Percentiles rank a stretch among this genome's conserved stretches.
Conservation (phyloP, 129 eudicot genomes). For the Pseudognaphalium luteoalbum region DNA sequence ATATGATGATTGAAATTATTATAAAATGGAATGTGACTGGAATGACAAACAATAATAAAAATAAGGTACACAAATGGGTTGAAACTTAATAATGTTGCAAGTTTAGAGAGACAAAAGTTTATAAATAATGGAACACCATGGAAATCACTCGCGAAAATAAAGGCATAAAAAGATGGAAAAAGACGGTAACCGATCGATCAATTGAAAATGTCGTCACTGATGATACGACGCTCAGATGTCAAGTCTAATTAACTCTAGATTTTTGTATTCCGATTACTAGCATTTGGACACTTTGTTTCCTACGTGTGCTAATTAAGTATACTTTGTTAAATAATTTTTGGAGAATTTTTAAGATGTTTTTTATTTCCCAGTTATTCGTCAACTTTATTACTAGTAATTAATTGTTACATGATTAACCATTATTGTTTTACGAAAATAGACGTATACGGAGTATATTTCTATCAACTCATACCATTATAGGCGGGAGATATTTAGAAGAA, state of each 20-base stretch:
- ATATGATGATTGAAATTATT: not conserved
- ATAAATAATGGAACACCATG: constrained; percentile 1
- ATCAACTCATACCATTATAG: no score
- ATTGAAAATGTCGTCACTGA: constrained; percentile 33
- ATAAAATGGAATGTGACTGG: not conserved
- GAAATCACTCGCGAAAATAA: constrained; percentile 1
- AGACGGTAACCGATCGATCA: not conserved
- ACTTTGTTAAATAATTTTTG: not conserved
- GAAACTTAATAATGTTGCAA: no score
- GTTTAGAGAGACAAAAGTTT: constrained; percentile 7
- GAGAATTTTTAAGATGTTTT: not conserved
- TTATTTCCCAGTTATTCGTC: not conserved
- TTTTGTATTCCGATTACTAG: no score
- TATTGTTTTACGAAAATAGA: not conserved
- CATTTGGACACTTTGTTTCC: no score
- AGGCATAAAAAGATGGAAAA: not conserved
- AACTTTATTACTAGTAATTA: not conserved
- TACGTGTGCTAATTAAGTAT: no score
- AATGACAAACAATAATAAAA: not conserved
- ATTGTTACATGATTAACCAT: not conserved
- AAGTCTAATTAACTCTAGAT: not conserved
- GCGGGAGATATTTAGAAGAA: no score
- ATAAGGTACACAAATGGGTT: not conserved
- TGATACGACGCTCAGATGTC: not conserved
- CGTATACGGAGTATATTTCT: no score